Evolutionary conservation across 108 stramenopile genomes (phyloP).

Genomic region (Aurantiochytrium sp.): DNA sequence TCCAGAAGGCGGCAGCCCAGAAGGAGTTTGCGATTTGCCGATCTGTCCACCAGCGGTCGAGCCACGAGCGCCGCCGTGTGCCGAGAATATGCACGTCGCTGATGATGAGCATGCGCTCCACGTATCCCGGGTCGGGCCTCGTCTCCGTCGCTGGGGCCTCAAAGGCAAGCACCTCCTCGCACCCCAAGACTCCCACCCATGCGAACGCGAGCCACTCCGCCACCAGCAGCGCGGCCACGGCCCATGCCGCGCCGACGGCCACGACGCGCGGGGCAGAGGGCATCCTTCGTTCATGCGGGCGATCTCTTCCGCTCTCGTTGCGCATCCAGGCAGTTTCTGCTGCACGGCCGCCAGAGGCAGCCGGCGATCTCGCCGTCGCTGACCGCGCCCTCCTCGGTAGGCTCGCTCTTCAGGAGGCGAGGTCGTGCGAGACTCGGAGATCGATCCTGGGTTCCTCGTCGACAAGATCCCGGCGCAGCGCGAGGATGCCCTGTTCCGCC

Average conservation of each 20-base stretch:
- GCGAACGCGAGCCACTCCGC: not conserved
- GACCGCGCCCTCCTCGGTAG: too few relatives aligned
- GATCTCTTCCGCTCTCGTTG: too few relatives aligned
- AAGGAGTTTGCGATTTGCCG: not conserved
- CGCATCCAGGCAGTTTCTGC: too few relatives aligned
- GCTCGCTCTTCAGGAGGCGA: too few relatives aligned
- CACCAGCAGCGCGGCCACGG: not conserved
- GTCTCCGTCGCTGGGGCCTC: not conserved
- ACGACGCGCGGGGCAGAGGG: not conserved
- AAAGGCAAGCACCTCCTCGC: not conserved
- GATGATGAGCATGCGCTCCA: not conserved
- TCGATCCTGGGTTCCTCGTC: too few relatives aligned
- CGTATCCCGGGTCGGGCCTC: not conserved
- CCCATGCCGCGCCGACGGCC: not conserved
- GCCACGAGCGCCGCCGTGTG: not conserved
- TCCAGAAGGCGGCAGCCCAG: not conserved
- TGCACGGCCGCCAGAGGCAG: too few relatives aligned
- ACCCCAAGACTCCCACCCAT: not conserved
- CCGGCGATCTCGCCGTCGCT: too few relatives aligned
- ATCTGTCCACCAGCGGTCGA: not conserved
- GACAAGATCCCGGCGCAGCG: too few relatives aligned
- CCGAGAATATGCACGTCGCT: not conserved
- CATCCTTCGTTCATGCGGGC: too few relatives aligned
- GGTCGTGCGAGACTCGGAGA: too few relatives aligned
- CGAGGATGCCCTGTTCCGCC: too few relatives aligned